Conservation (phyloP, 2,329 filamentous ascomycete genomes). For the Sphaerostilbella broomeana region DNA sequence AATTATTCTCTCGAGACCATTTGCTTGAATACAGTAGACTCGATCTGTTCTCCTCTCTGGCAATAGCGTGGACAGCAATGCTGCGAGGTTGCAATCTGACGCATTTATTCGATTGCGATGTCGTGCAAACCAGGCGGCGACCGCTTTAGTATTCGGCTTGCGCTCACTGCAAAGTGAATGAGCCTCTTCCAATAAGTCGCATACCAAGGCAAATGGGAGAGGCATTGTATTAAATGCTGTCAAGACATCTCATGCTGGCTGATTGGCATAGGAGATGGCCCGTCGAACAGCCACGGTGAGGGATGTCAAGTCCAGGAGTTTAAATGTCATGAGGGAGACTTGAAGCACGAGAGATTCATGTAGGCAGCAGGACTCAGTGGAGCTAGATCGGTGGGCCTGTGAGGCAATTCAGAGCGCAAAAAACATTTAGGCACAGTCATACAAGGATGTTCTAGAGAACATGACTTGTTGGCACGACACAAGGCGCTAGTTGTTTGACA, state of each 20-base stretch:
- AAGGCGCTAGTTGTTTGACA: too few species aligned
- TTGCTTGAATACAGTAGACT: constrained; percentile 63
- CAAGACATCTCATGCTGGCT: neutral
- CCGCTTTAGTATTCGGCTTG: constrained; percentile 29
- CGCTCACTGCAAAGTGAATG: constrained; percentile 38
- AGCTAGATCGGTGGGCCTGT: constrained; percentile 7
- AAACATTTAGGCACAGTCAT: neutral
- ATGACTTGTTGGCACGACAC: neutral
- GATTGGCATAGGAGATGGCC: too few species aligned
- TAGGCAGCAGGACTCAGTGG: too few species aligned
- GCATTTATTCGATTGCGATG: constrained; percentile 54
- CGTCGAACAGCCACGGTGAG: too few species aligned
- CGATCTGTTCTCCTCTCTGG: constrained; percentile 71
- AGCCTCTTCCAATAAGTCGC: constrained; percentile 64
- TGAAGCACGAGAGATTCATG: too few species aligned
- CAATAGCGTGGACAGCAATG: constrained; percentile 68
- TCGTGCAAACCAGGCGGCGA: constrained; percentile 61
- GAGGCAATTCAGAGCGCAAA: constrained; percentile 1
- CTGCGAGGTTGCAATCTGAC: constrained; percentile 49
- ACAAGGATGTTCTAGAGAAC: neutral
- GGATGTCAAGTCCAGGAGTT: too few species aligned
- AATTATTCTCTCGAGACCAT: constrained; percentile 59
- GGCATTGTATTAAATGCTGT: constrained; percentile 41
- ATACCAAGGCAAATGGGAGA: constrained; percentile 63
- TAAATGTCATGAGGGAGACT: too few species aligned